Evolutionary conservation across 2,329 filamentous ascomycete species (phyloP), one percentile per base, ranked within the genome.

Genomic region (Pseudodiploospora longispora): DNA sequence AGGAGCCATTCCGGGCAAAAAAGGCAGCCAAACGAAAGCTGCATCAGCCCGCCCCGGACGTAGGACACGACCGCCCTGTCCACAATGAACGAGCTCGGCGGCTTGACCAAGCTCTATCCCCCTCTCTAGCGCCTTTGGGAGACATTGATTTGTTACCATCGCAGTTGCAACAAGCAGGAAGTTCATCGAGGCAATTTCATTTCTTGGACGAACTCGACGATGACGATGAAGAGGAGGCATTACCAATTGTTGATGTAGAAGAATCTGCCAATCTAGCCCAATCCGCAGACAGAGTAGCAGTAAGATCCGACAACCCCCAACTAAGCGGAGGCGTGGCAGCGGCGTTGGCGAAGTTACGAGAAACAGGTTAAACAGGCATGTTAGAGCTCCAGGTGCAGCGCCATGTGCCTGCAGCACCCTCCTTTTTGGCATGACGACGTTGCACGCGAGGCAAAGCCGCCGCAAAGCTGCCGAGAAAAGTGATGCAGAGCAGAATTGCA

Each of bases 1-100:
- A 87, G 47, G 89, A 95, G 64, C 87, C 88, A 1, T 96, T 97
- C 55, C 71, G 87, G 46, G 80, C 84, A 5, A 80, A 82, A 55
- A 85, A 83, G 56, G 78, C 85, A 2, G 78, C 75, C n/a, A 86
- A 69, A 58, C 54, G 62, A 32, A 52, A 51, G 27, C 46, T 56
- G 37, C 58, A 56, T 38, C 50, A 54, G 10, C 55, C 55, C 2
- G 52, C 38, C 3, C 8, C 34, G 3, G 41, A 27, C 5, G 10
- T 8, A 10, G 7, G 6, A 31, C 43, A 30, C 6, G 35, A 30
- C 4, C n/a, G 28, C 10, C 19, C 53, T 43, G 27, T 32, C 30
- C 44, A 48, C 29, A 35, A 34, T 8, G 48, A 40, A 6, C 49
- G 55, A 42, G 46, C 50, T 10, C 50, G 57, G 6, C 59, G 53